Conservation (phyloP, 2,329 filamentous ascomycete species). For the Fusarium sp. region DNA sequence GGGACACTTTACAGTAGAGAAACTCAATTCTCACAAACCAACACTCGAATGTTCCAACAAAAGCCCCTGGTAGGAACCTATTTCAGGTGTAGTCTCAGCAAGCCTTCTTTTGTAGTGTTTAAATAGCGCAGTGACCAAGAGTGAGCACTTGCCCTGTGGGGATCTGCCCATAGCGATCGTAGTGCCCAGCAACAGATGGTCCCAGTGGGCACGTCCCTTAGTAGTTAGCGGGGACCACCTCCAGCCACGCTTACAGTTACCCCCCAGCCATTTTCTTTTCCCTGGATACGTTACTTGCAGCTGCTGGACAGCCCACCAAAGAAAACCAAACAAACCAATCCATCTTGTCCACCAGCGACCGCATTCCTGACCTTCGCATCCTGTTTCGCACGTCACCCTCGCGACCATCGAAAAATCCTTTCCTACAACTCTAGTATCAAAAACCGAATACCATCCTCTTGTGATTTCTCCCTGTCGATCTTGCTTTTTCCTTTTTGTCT, state of each 20-base stretch:
- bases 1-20: background rate
- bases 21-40: slow-evolving; percentile 2
- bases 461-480: slow-evolving; percentile 18
- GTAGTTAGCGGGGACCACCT: slow-evolving; percentile 44
- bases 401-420: slow-evolving; percentile 32
- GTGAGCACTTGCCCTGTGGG: slow-evolving; percentile 22
- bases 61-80: slow-evolving; percentile 1
- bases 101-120: slow-evolving; percentile 29
- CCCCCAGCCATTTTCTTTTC: slow-evolving; percentile 47
- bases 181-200: slow-evolving; percentile 32
- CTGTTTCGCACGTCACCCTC: slow-evolving; percentile 46
- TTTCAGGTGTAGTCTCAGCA: slow-evolving; percentile 28
- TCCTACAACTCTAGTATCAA: slow-evolving; percentile 27
- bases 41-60: slow-evolving; percentile 20
- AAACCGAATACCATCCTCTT: slow-evolving; percentile 17
- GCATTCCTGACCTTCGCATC: slow-evolving; percentile 47
- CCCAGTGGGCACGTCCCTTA: slow-evolving; percentile 39
- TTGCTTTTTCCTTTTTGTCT: slow-evolving; percentile 20
- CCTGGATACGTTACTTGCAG: slow-evolving; percentile 35
- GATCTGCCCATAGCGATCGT: slow-evolving; percentile 16
- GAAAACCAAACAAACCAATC: slow-evolving; percentile 36
- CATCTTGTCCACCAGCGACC: slow-evolving; percentile 41
- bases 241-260: slow-evolving; percentile 47
- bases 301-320: slow-evolving; percentile 20
- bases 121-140: slow-evolving; percentile 33